A percentile compares a stretch with the other conserved stretches of the same genome.
Conservation (phyloP, 2,329 filamentous ascomycete genomes). For the Calycina marina region DNA sequence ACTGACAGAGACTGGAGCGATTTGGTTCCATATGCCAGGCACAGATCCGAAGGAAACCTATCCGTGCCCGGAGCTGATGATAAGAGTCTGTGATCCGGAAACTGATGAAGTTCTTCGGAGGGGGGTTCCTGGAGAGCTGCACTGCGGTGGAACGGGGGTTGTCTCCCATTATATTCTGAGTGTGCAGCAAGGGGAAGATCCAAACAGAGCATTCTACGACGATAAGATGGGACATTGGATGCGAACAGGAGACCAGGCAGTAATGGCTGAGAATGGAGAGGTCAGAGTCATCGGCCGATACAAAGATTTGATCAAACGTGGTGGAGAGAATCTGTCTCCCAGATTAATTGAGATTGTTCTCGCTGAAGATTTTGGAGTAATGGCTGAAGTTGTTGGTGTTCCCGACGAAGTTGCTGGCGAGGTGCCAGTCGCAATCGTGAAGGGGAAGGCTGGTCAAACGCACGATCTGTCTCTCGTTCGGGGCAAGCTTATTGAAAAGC, state of each 20-base stretch:
- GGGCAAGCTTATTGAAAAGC: conserved; percentile 32
- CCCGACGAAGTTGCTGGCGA: conserved; percentile 74
- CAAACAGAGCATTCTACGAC: conserved; percentile 44
- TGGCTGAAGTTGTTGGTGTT: conserved; percentile 67
- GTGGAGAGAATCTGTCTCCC: conserved; percentile 88
- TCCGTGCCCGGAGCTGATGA: conserved; percentile 64
- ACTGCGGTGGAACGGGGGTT: conserved; percentile 65
- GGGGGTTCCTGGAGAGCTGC: conserved; percentile 64
- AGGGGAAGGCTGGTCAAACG: conserved; percentile 8
- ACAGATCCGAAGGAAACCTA: conserved; percentile 54
- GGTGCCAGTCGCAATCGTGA: conserved; percentile 55
- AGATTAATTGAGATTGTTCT: conserved; percentile 55
- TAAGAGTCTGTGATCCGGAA: conserved; percentile 65
- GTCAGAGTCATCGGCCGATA: conserved; percentile 77
- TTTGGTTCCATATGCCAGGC: conserved; percentile 52
- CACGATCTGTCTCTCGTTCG: background rate
- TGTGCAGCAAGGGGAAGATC: conserved; percentile 40
- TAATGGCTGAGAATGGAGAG: conserved; percentile 68
- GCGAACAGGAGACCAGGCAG: conserved; percentile 78
- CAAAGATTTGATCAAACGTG: conserved; percentile 87
- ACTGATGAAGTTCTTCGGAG: conserved; percentile 42
- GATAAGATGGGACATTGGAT: conserved; percentile 45
- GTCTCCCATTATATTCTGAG: conserved; percentile 83
- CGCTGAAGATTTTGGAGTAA: conserved; percentile 38
- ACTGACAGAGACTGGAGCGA: conserved; percentile 23